A percentile compares a stretch with the other conserved stretches of the same genome.
phyloP scores from a whole-genome alignment of 805 yeast species.

The Ogataea salicorniae region DNA sequence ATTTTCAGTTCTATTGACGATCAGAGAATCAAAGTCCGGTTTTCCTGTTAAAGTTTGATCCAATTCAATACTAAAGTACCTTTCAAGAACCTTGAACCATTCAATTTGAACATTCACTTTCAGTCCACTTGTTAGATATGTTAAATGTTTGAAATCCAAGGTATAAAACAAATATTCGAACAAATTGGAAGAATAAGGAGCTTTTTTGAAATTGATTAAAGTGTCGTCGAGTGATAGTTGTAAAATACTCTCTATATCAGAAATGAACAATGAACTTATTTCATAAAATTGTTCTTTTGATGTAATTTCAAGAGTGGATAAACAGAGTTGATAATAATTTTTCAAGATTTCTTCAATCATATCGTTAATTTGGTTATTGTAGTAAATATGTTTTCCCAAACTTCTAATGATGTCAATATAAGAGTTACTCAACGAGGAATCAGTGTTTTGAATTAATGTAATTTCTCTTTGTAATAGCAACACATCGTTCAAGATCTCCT shows the following conservation, averaged over 20 bases:
- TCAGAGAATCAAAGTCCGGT: conserved; percentile 41
- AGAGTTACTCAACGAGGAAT: conserved; percentile 32
- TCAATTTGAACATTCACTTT: conserved; percentile 32
- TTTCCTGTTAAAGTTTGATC: conserved; percentile 11
- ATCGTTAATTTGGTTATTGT: conserved; percentile 81
- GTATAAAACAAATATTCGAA: conserved; percentile 37
- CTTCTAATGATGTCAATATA: conserved; percentile 60
- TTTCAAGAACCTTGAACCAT: conserved; percentile 35
- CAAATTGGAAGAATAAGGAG: conserved; percentile 37
- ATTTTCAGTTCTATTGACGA: conserved; percentile 36
- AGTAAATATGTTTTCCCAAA: conserved; percentile 72
- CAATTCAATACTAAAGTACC: conserved; percentile 23
- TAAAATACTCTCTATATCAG: conserved; percentile 25
- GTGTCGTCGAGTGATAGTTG: conserved; percentile 24
- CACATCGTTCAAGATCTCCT: conserved; percentile 66
- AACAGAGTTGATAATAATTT: conserved; percentile 32
- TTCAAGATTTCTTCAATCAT: conserved; percentile 64
- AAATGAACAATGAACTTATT: conserved; percentile 17
- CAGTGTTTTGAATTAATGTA: conserved; percentile 16
- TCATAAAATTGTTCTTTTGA: conserved; percentile 11
- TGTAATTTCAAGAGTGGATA: conserved; percentile 10
- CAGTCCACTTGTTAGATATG: conserved; percentile 21
- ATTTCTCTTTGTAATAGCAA: conserved; percentile 40
- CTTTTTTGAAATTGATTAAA: conserved; percentile 32
- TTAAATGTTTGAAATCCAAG: conserved; percentile 15